Base-by-base conservation (phyloP, 768 basidiomycete genomes). In the Postia placenta region DNA sequence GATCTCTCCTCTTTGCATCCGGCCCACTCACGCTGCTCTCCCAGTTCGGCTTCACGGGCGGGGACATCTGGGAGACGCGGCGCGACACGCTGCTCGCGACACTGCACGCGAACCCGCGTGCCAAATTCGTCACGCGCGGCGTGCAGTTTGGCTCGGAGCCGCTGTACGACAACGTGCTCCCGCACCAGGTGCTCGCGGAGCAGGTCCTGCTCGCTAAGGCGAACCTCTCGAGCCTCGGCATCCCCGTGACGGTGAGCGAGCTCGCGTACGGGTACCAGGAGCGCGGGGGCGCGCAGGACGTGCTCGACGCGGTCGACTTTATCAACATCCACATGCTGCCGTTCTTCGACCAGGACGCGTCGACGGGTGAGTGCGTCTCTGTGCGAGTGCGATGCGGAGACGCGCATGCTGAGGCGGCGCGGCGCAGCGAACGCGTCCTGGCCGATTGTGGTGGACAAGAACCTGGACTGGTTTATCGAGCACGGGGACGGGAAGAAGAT, bases 401-500 rank as follows among this genome's bases (percentile, higher is more conserved):
- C 33, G 33, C 11, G 33, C 9, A 35, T n/a, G 55, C n/a, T n/a
- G n/a, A n/a, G n/a, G n/a, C n/a, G n/a, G n/a, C n/a, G n/a, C n/a
- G n/a, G 48, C 26, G 54, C 55, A 78, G 86, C 79, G 3, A 72
- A 71, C 38, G 60, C 71, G 17, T 74, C 85, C 1, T 87, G 85
- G 84, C 77, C 83, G 1, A 66, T 81, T 24, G 78, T 87, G 0
- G 42, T 49, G 35, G 24, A 69, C 50, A 61, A 56, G 1, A 84
- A 88, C 59, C 60, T 86, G 47, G 62, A 84, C 51, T 88, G 80
- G 78, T 88, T 88, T 58, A 71, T 82, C 33, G 59, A 69, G n/a
- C 72, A 82, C 46, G 80, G 78, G 3, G 59, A 74, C 25, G 79
- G 77, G 11, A 87, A 87, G 71, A 88, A 89, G 66, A 84, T 87